Conservation (phyloP, 257 asterid species). For the Euphrasia confusa region DNA sequence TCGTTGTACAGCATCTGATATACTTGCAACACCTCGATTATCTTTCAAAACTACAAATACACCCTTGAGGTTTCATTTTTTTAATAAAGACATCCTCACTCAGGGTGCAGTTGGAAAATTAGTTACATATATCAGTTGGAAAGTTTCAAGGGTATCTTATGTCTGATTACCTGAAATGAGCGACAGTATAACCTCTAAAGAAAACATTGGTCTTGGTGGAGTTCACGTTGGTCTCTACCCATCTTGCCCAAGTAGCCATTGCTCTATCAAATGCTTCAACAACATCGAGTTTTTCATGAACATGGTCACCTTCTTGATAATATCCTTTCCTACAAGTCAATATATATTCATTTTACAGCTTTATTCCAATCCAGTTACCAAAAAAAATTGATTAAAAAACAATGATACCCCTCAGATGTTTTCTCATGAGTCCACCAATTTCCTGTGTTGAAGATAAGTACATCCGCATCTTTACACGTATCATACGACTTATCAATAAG, state of each 20-base stretch:
- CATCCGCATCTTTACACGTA: conserved; percentile 50
- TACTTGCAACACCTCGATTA: neutral
- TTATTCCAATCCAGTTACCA: conserved; percentile 2
- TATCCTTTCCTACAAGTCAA: conserved; percentile 59
- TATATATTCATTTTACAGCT: neutral
- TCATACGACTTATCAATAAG: conserved; percentile 40
- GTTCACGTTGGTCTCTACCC: conserved; percentile 57
- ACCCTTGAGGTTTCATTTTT: neutral
- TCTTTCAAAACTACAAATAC: neutral
- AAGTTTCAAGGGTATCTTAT: neutral
- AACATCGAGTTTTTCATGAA: conserved; percentile 49
- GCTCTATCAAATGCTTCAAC: conserved; percentile 64
- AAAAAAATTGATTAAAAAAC: neutral
- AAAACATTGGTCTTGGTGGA: conserved; percentile 49
- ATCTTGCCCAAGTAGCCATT: conserved; percentile 63
- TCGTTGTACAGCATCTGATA: too few relatives aligned
- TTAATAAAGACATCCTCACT: too few relatives aligned
- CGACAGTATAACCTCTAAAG: conserved; percentile 64
- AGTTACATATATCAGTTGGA: neutral
- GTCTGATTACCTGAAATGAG: conserved; percentile 65
- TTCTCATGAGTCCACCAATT: conserved; percentile 92
- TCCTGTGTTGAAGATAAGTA: conserved; percentile 69
- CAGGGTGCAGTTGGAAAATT: too few relatives aligned
- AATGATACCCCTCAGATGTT: conserved; percentile 56
- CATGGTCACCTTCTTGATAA: conserved; percentile 71